Base-by-base conservation (phyloP, 2,329 filamentous ascomycete genomes). In the Stagonosporopsis vannaccii region DNA sequence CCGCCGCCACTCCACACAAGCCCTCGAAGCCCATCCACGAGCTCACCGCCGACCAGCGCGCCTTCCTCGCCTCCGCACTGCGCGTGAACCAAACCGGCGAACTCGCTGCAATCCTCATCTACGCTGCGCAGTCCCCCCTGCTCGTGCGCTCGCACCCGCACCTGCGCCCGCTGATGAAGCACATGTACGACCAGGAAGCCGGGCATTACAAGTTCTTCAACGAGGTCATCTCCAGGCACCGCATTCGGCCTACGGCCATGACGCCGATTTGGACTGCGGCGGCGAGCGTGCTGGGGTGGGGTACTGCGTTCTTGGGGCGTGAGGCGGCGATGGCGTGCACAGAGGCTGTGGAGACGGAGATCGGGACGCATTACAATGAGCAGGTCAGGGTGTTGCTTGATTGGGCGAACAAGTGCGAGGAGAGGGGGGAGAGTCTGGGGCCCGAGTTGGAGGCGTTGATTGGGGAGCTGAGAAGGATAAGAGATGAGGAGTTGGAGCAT, bases 241-340 rank as follows among this genome's bases (percentile, higher is more conserved):
- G 92, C 53, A 87, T 99, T 47, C 90, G 95, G 0, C 95, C 95
- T 0, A 97, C 95, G 0, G 91, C 90, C 12, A 89, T 99, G 80
- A 96, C 96, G 71, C 95, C 95, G 0, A 61, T 97, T 2, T 99
- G 95, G 95, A 86, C 89, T 39, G 82, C 87, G 7, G 86, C 93
- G 11, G 91, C 95, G 1, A 89, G 90, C 0, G 86, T 89, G 0
- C 78, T 99, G 7, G 95, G 95, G 17, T 97, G 95, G 92, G 84
- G 86, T 4, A 99, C 95, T 0, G 95, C 90, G 0, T 79, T 95
- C 37, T 84, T 99, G 83, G 93, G 95, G 0, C 86, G 92, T 44
- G 92, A 98, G 78, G 93, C 94, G 2, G 94, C 95, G 32, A 99
- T 99, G 95, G 95, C 95, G 12, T 99, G 95, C 75, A 98, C 95